Base-by-base conservation (phyloP, 768 basidiomycete species). In the Boletus eberwhitei region DNA sequence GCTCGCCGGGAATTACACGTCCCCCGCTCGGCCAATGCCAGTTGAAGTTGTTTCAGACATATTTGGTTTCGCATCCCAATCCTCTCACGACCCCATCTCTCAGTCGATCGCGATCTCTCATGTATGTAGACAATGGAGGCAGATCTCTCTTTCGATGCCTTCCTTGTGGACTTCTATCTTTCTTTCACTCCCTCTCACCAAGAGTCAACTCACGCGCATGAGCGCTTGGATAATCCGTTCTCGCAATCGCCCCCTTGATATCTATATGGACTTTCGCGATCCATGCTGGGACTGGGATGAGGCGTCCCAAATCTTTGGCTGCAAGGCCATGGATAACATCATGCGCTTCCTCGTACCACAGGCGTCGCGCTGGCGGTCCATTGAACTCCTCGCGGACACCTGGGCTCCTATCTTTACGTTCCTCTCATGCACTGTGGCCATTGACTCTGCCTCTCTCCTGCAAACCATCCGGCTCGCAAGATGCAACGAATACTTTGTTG, bases 231-330 rank as follows among this genome's bases (percentile, higher is more conserved):
- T 85, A 8, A 53, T 58, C 14, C 75, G 81, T n/a, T 85, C 84
- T 11, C 68, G 70, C 22, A 55, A 61, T 13, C 69, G 71, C 49
- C 76, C 83, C 1, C 72, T 86, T 45, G 72, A 80, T 56, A 73
- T 86, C 43, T 64, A 76, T 42, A 73, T 85, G 58, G 83, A 85
- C 62, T 75, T 85, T 58, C 81, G 84, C 17, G 84, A 86, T 67
- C 77, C 78, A 2, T 59, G 66, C 19, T 84, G 83, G 78, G 70
- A 78, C 48, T 85, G 81, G 80, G 74, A 79, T 39, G 65, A 72
- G 47, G 54, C 68, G 1, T 77, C 80, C 50, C 77, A 80, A 12
- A 52, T 62, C 1, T 83, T 84, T 55, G 58, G 54, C 5, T 74
- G 71, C 66, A 62, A 73, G 43, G 73, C 57, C 19, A 79, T 84